Percentiles rank a stretch among this genome's conserved stretches.
phyloP scores from a whole-genome alignment of 345 rosid species.

The Brassica cretica region DNA sequence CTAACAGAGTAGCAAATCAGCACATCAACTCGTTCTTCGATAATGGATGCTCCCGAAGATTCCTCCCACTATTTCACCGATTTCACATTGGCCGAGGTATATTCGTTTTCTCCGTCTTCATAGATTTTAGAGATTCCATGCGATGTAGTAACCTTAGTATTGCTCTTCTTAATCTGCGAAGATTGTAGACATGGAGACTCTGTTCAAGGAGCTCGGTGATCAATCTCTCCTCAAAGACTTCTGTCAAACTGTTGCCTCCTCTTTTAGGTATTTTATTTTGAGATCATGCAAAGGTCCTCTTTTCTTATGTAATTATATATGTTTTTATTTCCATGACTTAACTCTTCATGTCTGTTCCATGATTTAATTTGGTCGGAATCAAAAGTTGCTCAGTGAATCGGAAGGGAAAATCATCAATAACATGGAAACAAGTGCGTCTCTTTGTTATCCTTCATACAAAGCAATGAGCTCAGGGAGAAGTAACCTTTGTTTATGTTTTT shows the following conservation, averaged over 20 bases:
- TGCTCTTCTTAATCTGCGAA: slow-evolving; percentile 15
- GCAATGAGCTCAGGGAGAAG: background rate
- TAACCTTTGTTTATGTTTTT: background rate
- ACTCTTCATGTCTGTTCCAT: background rate
- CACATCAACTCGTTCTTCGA: background rate
- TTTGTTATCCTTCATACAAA: background rate
- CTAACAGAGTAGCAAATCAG: background rate
- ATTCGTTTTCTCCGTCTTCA: background rate
- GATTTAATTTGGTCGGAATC: slow-evolving; percentile 11
- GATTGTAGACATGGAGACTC: slow-evolving; percentile 75
- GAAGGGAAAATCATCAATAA: slow-evolving; percentile 55
- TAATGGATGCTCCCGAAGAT: slow-evolving; percentile 35
- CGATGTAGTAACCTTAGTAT: background rate
- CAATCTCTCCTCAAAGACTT: slow-evolving; percentile 52
- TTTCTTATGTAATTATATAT: background rate
- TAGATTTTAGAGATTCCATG: slow-evolving; percentile 11
- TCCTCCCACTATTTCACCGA: slow-evolving; percentile 41
- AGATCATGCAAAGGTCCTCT: background rate
- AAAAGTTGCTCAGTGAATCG: slow-evolving; percentile 56
- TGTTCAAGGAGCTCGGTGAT: slow-evolving; percentile 63
- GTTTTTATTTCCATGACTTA: background rate
- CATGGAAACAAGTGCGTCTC: slow-evolving; percentile 67
- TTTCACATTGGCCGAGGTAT: slow-evolving; percentile 47
- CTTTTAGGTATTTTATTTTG: slow-evolving; percentile 51
- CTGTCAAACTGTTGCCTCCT: slow-evolving; percentile 63